Base-by-base conservation (phyloP, 2,329 filamentous ascomycete genomes). In the Sclerotinia borealis region DNA sequence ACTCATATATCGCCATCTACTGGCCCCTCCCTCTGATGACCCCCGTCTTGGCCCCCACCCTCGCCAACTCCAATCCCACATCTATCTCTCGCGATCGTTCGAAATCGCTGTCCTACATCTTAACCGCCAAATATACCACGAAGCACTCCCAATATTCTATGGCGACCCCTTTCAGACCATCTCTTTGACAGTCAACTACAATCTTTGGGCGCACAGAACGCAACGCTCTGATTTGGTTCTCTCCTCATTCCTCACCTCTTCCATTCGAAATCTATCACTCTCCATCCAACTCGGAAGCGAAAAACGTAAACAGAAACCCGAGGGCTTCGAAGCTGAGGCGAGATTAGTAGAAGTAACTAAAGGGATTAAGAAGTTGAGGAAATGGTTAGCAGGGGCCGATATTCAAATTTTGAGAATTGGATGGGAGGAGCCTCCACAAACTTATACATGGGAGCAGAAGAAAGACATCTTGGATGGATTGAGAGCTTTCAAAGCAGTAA, bases 341-440 rank as follows among this genome's bases (percentile, higher is more conserved):
- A 96, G 80, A 19, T 85, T 83, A 56, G 90, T 80, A 60, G 87
- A 86, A 60, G 85, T 89, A 64, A 95, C 85, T 73, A 96, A 98
- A 0, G 95, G 95, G 8, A 65, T 72, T 11, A 69, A 66, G 63
- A 72, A 72, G 50, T 37, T 67, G 19, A 56, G 67, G 34, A 71
- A 71, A 43, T 71, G 71, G 71, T 56, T 71, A 41, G 62, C 60
- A 25, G 68, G 68, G 1, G 70, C 69, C 1, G 69, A 71, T 55
- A 63, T 72, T 10, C 64, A 68, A 41, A 66, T 31, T 27, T 27
- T 72, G 61, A 66, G 34, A 22, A 66, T 72, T 22, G 67, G 64
- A 47, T 72, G 70, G 70, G 65, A 70, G 45, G 71, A 72, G 56
- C 71, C 71, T 29, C 68, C 69, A 13, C 69, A 72, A 49, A 72